Evolutionary conservation across 495 filamentous ascomycete species (phyloP).

Genomic region (Lasiosphaeriaceae sp.): DNA sequence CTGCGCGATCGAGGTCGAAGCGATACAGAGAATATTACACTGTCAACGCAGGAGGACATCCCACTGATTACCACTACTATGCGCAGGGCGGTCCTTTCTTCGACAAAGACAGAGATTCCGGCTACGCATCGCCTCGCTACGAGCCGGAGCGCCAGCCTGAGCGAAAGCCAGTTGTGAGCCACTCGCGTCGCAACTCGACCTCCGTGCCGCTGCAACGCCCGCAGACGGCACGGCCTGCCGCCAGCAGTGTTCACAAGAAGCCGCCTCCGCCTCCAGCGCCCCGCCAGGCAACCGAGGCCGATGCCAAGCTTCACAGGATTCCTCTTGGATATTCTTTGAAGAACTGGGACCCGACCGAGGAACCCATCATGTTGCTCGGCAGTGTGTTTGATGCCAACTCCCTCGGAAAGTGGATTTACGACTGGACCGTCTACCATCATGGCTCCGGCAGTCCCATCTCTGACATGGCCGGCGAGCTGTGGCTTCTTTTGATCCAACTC

Average conservation of each 20-base stretch:
- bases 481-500: constrained; percentile 93
- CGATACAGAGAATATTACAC: constrained; percentile 32
- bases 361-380: constrained; percentile 85
- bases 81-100: constrained; percentile 43
- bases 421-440: constrained; percentile 96
- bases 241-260: constrained; percentile 30
- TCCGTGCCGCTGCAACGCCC: constrained; percentile 35
- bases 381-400: constrained; percentile 98
- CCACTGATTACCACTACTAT: constrained; percentile 55
- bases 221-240: constrained; percentile 42
- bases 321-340: constrained; percentile 92
- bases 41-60: constrained; percentile 47
- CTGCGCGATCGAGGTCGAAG: constrained; percentile 41
- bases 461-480: constrained; percentile 90
- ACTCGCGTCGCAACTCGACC: constrained; percentile 41
- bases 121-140: constrained; percentile 40
- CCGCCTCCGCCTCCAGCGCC: constrained; percentile 24
- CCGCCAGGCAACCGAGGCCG: constrained; percentile 79
- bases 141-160: constrained; percentile 30
- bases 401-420: constrained; percentile 98
- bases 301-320: constrained; percentile 76
- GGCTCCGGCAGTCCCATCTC: constrained; percentile 82
- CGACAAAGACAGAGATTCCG: constrained; percentile 28
- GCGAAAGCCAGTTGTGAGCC: constrained; percentile 32
- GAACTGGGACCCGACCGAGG: constrained; percentile 96